Base-by-base conservation (phyloP, 192 early-diverging fungal genomes). In the Mortierella claussenii region DNA sequence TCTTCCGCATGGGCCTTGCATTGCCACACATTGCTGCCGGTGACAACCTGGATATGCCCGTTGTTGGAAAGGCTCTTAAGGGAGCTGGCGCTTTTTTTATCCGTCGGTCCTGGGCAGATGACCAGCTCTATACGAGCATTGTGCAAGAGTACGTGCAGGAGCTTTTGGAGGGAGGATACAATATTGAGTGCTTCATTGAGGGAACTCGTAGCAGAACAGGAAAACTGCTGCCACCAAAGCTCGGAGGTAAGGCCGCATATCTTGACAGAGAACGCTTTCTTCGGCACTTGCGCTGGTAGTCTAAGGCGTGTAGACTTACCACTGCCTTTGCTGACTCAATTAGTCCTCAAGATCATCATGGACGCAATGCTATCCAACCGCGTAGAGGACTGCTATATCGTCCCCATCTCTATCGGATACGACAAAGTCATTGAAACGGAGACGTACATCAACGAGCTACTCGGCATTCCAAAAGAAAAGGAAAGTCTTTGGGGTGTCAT, bases 1-100 rank as follows among this genome's bases (percentile, higher is more conserved):
- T 95, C 75, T 93, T 89, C 82, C 87, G 91, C 26, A 86, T 92
- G 40, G 91, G 91, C n/a, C 59, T 93, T 4, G 89, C 87, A 3
- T 68, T 93, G 27, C 93, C 93, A 15, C 92, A 94, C 55, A 95
- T 95, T 71, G 90, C 90, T 30, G 93, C 93, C 31, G 93, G 93
- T 18, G 88, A 95, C 47, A 95, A 95, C 81, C 78, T 95, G 51
- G 89, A 95, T 61, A 81, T 95, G 79, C 92, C 92, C 3, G 62
- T 89, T 20, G 83, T 95, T 44, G 93, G 93, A 28, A 73, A 66
- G 27, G 47, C 91, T 0, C 68, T 95, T 36, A 88, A 87, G 24
- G 78, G 83, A 3, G 81, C 81, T 47, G 93, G 93, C 1, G 93
- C 92, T 2, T 92, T 94, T 66, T 95, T 89, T 70, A 95, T 95